phyloP scores from a whole-genome alignment of 2,329 filamentous ascomycete species.

The Calycina marina region DNA sequence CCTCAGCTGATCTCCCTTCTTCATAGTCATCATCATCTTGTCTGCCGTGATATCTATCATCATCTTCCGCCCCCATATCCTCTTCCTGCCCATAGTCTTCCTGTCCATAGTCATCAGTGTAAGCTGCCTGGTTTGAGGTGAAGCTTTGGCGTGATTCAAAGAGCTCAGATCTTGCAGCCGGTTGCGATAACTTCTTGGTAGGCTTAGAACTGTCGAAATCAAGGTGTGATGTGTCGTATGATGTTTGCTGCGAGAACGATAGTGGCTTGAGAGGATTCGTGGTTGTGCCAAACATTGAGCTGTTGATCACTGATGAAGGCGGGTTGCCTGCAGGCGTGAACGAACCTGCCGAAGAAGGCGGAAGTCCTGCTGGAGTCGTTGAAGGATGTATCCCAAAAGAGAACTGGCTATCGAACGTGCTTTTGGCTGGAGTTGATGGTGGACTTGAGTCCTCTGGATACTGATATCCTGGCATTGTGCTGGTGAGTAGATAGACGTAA shows the following conservation, averaged over 20 bases:
- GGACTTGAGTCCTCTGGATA: constrained; percentile 16
- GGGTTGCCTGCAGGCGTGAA: constrained; percentile 40
- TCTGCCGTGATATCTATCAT: constrained; percentile 22
- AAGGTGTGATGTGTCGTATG: constrained; percentile 9
- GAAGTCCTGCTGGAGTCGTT: constrained; percentile 41
- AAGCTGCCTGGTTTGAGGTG: constrained; percentile 8
- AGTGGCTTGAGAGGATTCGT: constrained; percentile 15
- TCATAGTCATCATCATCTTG: constrained; percentile 23
- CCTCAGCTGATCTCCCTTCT: constrained; percentile 20
- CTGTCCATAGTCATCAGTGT: not conserved
- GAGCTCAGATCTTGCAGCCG: too few relatives aligned
- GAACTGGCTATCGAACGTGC: constrained; percentile 15
- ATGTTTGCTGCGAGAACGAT: constrained; percentile 24
- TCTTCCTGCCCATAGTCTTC: constrained; percentile 27
- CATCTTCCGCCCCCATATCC: constrained; percentile 26
- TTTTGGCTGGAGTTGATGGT: constrained; percentile 24
- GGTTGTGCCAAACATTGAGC: constrained; percentile 29
- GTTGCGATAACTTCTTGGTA: constrained; percentile 5
- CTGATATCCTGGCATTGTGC: constrained; percentile 15
- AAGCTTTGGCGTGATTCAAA: too few relatives aligned
- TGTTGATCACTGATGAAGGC: constrained; percentile 34
- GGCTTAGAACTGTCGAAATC: constrained; percentile 13
- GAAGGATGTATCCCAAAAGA: constrained; percentile 27
- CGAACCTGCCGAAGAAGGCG: constrained; percentile 35
- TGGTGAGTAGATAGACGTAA: too few relatives aligned